phyloP scores from a whole-genome alignment of 2,329 filamentous ascomycete genomes.

The Sporothrix curviconia region DNA sequence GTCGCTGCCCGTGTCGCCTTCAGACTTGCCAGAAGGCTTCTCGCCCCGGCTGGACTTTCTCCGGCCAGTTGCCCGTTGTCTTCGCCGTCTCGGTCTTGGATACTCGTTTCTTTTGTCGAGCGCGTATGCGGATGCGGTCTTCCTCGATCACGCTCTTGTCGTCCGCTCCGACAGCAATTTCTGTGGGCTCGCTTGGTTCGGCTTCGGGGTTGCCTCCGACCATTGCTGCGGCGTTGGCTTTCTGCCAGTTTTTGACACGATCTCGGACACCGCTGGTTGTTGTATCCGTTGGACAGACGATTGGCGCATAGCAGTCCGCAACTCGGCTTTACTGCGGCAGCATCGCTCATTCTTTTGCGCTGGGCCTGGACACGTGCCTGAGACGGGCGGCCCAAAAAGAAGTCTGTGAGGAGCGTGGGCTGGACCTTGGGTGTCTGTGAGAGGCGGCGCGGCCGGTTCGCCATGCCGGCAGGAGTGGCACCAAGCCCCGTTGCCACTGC shows the following conservation, averaged over 20 bases:
- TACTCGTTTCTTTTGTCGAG: constrained; percentile 32
- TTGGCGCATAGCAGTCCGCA: constrained; percentile 51
- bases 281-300: constrained; percentile 52
- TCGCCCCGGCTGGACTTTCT: constrained; percentile 20
- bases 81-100: constrained; percentile 21
- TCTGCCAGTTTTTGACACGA: constrained; percentile 80
- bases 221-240: constrained; percentile 63
- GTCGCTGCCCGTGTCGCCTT: constrained; percentile 15
- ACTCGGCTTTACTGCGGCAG: constrained; percentile 46
- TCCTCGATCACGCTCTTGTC: constrained; percentile 56
- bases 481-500: constrained; percentile 4
- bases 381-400: constrained; percentile 50
- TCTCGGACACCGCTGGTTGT: constrained; percentile 64
- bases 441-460: constrained; percentile 20
- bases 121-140: constrained; percentile 52
- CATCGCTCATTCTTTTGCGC: constrained; percentile 53
- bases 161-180: constrained; percentile 54
- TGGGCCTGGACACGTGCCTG: constrained; percentile 47
- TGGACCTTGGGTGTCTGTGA: constrained; percentile 38
- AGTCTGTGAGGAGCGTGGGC: constrained; percentile 49
- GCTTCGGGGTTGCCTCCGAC: constrained; percentile 44
- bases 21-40: neutral
- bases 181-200: constrained; percentile 51
- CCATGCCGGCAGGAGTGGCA: constrained; percentile 22
- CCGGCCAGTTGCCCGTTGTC: constrained; percentile 21